phyloP scores from a whole-genome alignment of 305 asterid genomes.

The Solanum aculeatissimum region DNA sequence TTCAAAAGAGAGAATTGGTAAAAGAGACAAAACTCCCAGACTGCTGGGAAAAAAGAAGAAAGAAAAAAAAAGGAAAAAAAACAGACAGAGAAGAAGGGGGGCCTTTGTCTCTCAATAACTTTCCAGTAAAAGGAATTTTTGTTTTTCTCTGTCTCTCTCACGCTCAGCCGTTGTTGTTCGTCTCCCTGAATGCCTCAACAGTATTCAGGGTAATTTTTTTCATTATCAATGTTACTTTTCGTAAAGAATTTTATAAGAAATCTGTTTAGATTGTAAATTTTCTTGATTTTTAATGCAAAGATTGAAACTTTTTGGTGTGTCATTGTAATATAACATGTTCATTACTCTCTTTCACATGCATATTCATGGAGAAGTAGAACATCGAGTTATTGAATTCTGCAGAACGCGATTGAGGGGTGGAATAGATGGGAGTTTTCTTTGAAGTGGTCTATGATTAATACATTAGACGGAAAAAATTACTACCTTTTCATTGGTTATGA shows the following conservation, averaged over 20 bases:
- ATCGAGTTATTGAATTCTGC: not conserved
- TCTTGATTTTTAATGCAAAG: not conserved
- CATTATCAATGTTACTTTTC: not conserved
- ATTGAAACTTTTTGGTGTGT: not conserved
- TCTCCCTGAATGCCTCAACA: conserved; percentile 98
- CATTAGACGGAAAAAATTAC: not conserved
- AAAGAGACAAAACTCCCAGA: conserved; percentile 2
- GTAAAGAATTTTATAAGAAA: not conserved
- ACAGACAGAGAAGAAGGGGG: conserved; percentile 18
- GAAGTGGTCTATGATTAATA: not conserved
- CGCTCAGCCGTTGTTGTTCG: conserved; percentile 88
- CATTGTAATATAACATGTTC: not conserved
- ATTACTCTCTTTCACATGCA: not conserved
- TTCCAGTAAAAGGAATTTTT: conserved; percentile 67
- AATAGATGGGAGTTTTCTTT: not conserved
- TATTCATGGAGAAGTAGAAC: no score
- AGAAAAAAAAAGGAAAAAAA: not conserved
- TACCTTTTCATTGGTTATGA: not conserved
- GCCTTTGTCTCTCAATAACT: conserved; percentile 30
- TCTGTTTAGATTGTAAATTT: not conserved
- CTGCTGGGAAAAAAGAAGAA: not conserved
- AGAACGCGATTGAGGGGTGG: not conserved
- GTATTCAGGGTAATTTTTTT: conserved; percentile 69
- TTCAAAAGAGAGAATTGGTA: not conserved
- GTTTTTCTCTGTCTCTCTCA: conserved; percentile 39